Conservation (phyloP, 306 rosid genomes). For the Quercus gilva region DNA sequence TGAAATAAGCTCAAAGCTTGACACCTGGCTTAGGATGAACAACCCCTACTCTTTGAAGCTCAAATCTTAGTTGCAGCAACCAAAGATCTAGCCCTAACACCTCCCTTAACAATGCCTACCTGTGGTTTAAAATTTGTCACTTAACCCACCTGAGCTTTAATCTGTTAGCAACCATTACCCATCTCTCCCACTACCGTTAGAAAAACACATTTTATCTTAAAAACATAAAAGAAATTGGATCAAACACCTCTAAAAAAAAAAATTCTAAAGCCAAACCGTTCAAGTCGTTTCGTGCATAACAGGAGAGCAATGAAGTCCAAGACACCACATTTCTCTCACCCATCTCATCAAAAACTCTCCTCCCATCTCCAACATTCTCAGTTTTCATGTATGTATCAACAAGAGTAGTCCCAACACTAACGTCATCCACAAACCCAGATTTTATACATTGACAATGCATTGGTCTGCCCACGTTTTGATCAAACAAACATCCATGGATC, state of each 20-base stretch:
- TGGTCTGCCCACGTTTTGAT: constrained; percentile 26
- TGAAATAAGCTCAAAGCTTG: no score
- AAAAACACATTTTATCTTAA: no score
- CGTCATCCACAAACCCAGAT: constrained; percentile 36
- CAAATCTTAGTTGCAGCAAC: no score
- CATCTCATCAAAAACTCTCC: constrained; percentile 75
- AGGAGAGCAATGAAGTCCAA: constrained; percentile 73
- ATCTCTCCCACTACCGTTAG: no score
- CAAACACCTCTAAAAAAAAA: constrained; percentile 21
- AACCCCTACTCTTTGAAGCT: no score
- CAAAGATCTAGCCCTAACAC: no score
- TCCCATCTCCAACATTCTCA: constrained; percentile 47
- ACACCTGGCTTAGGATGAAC: no score
- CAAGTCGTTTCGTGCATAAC: constrained; percentile 50
- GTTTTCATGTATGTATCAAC: constrained; percentile 87
- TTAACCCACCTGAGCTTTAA: no score
- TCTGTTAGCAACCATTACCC: no score
- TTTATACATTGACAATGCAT: no score
- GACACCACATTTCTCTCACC: constrained; percentile 61
- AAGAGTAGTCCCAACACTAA: constrained; percentile 72
- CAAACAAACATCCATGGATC: constrained; percentile 43
- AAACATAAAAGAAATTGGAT: no score
- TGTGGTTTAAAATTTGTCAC: no score
- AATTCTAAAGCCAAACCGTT: constrained; percentile 34
- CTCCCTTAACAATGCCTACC: fast-evolving